Percentiles rank a stretch among this genome's conserved stretches.
phyloP scores from a whole-genome alignment of 2,329 filamentous ascomycete species.

The Cordyceps tenuipes region DNA sequence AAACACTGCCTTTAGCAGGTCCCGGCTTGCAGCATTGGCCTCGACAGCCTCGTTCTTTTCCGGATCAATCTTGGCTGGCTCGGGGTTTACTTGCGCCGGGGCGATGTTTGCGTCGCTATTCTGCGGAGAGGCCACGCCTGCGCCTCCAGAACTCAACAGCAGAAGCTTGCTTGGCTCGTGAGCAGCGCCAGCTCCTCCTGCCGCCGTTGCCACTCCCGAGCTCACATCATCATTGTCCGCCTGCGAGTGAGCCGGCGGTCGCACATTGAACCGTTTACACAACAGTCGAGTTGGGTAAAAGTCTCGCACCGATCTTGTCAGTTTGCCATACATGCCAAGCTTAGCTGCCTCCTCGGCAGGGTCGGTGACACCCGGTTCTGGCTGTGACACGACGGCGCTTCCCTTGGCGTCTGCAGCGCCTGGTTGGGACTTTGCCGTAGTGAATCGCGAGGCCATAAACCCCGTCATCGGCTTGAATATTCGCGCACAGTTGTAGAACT shows the following conservation, averaged over 20 bases:
- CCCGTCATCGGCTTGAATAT: conserved; percentile 90
- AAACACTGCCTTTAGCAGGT: conserved; percentile 88
- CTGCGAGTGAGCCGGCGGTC: conserved; percentile 60
- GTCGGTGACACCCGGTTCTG: conserved; percentile 39
- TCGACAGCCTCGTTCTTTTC: conserved; percentile 64
- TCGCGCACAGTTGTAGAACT: conserved; percentile 59
- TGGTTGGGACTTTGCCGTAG: conserved; percentile 48
- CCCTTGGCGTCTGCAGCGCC: conserved; percentile 19
- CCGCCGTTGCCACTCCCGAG: not conserved
- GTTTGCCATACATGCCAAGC: conserved; percentile 83
- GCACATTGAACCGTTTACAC: conserved; percentile 95
- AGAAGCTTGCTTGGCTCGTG: conserved; percentile 14
- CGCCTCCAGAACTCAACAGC: not conserved
- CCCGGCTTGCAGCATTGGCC: conserved; percentile 63
- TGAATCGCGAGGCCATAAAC: conserved; percentile 90
- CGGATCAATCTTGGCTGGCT: conserved; percentile 47
- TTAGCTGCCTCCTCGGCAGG: conserved; percentile 80
- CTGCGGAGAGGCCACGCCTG: conserved; percentile 11
- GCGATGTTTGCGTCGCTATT: conserved; percentile 7
- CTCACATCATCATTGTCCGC: conserved; percentile 30
- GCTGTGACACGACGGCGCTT: conserved; percentile 22
- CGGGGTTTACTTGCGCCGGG: conserved; percentile 13
- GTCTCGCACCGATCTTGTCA: conserved; percentile 64
- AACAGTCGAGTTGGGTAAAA: conserved; percentile 78
- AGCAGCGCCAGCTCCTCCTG: not conserved